Conservation (phyloP, 495 filamentous ascomycete genomes). For the Haplographium delicatum region DNA sequence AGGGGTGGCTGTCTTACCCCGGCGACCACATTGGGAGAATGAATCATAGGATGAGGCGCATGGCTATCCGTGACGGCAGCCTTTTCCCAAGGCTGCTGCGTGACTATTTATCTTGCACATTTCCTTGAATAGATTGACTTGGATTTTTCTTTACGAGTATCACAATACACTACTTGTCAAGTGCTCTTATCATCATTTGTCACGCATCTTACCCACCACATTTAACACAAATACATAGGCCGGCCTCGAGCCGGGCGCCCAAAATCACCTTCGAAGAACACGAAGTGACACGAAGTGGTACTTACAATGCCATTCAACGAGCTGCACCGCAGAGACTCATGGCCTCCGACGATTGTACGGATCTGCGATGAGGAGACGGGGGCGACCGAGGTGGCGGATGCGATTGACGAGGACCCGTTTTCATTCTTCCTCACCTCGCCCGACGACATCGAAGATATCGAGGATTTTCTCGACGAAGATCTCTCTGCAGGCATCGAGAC, state of each 20-base stretch:
- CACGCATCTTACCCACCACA: background rate
- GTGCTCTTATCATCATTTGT: slow-evolving; percentile 2
- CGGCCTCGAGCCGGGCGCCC: slow-evolving; percentile 24
- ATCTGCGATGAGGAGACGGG: slow-evolving; percentile 9
- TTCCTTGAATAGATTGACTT: background rate
- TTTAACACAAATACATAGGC: slow-evolving; percentile 14
- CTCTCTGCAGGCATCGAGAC: slow-evolving; percentile 27
- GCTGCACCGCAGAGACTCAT: slow-evolving; percentile 22
- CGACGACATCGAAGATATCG: slow-evolving; percentile 14
- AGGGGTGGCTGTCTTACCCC: no score
- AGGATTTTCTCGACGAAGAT: slow-evolving; percentile 19
- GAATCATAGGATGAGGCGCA: no score
- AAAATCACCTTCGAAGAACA: background rate
- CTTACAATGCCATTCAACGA: slow-evolving; percentile 25
- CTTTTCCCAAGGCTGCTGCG: slow-evolving; percentile 20
- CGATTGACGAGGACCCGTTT: slow-evolving; percentile 26
- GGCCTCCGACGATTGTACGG: slow-evolving; percentile 25
- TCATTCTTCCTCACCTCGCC: slow-evolving; percentile 26
- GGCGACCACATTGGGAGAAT: no score
- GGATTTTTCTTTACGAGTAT: background rate
- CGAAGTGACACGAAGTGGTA: background rate
- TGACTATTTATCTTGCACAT: slow-evolving; percentile 19
- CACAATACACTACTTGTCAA: slow-evolving; percentile 2
- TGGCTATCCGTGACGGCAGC: slow-evolving; percentile 14
- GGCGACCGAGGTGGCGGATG: background rate